Conservation (phyloP, 306 rosid species). For the Vigna angularis region DNA sequence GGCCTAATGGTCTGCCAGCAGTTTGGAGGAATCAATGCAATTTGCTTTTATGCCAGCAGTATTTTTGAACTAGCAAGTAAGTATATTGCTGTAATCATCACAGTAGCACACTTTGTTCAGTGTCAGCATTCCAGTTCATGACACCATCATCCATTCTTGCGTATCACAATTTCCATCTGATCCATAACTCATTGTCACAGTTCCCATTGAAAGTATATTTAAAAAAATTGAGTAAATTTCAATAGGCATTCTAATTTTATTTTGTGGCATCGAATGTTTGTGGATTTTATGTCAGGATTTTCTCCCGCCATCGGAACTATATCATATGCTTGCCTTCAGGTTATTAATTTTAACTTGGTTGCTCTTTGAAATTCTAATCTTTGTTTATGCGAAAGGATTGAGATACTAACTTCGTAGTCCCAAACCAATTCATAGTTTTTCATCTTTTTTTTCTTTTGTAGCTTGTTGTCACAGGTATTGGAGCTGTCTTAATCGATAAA, state of each 20-base stretch:
- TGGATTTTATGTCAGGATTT: conserved; percentile 59
- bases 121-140: conserved; percentile 21
- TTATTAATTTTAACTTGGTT: conserved; percentile 41
- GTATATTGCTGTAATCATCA: background rate
- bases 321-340: conserved; percentile 79
- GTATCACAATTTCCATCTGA: conserved; percentile 5
- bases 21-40: conserved; percentile 88
- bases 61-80: conserved; percentile 89
- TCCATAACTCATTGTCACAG: background rate
- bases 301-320: conserved; percentile 65
- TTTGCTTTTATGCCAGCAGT: conserved; percentile 76
- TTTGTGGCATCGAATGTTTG: conserved; percentile 20
- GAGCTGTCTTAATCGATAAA: conserved; percentile 70
- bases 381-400: background rate
- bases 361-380: conserved; percentile 3
- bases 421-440: conserved; percentile 2
- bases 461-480: conserved; percentile 71
- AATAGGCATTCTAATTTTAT: conserved; percentile 28
- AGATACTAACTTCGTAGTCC: too few species aligned
- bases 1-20: conserved; percentile 95
- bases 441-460: conserved; percentile 43
- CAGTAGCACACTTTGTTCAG: background rate
- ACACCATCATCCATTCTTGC: conserved; percentile 14
- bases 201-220: background rate
- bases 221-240: conserved; percentile 18